A percentile compares a stretch with the other conserved stretches of the same genome.
Evolutionary conservation across 768 basidiomycete genomes (phyloP).

Genomic region (Tricholoma matsutake): DNA sequence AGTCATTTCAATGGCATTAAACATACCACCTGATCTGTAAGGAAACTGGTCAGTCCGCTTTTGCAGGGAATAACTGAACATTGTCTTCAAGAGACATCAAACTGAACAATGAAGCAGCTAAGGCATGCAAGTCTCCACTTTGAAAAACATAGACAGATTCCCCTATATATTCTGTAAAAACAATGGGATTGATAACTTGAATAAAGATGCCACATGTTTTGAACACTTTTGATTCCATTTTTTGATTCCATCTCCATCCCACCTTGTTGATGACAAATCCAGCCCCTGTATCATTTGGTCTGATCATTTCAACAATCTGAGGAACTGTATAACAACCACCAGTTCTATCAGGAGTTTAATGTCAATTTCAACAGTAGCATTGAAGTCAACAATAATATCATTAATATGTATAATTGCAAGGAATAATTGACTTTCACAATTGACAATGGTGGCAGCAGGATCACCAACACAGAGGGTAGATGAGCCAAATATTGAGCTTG

Average conservation of each 20-base stretch:
- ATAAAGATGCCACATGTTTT: not conserved
- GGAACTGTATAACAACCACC: not conserved
- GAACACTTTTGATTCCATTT: too few relatives aligned
- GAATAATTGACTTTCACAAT: not conserved
- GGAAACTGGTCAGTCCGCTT: not conserved
- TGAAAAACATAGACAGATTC: too few relatives aligned
- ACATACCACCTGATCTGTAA: too few relatives aligned
- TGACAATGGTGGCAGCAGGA: not conserved
- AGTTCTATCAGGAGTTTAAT: not conserved
- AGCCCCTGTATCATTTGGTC: not conserved
- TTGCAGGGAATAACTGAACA: not conserved
- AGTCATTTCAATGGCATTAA: not conserved
- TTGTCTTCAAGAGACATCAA: not conserved
- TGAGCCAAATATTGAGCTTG: not conserved
- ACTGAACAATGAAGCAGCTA: not conserved
- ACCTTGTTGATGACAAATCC: too few relatives aligned
- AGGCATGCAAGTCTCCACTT: not conserved
- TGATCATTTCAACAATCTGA: not conserved
- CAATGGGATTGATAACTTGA: not conserved
- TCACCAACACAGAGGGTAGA: not conserved
- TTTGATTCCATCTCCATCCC: not conserved
- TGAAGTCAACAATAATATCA: not conserved
- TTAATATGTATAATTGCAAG: not conserved
- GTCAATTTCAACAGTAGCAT: not conserved
- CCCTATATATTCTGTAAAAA: not conserved